Percentiles rank a stretch among this genome's conserved stretches.
These are phyloP conservation scores for Hypoxylon sp. DNA, from an alignment of 2,329 filamentous ascomycete genomes.

Conservation along the genomic window DNA sequence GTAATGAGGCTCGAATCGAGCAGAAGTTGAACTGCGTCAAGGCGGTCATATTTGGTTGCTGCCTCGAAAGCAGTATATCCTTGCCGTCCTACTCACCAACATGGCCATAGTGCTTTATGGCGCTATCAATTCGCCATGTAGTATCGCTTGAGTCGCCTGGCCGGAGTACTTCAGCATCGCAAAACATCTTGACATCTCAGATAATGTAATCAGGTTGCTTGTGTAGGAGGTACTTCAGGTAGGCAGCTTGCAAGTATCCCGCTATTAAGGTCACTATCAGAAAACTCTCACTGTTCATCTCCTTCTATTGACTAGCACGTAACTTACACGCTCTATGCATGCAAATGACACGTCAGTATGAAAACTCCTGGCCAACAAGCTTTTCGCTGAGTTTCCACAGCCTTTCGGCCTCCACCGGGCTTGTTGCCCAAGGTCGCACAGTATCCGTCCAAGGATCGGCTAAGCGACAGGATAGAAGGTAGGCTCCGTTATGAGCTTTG, in stretches of 20 bases:
- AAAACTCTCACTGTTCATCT: neutral
- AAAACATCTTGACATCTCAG: no score
- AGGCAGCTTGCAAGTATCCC: no score
- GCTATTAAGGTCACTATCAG: neutral
- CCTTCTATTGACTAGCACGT: neutral
- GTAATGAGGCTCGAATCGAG: neutral
- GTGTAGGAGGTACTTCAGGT: no score
- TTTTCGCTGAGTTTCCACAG: slow-evolving; percentile 54
- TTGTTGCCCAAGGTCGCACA: slow-evolving; percentile 48
- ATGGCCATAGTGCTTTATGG: no score
- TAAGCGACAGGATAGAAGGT: slow-evolving; percentile 49
- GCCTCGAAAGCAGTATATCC: slow-evolving; percentile 1
- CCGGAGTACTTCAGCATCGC: no score
- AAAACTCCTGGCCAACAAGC: slow-evolving; percentile 51
- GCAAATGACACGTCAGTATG: neutral
- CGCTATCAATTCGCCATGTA: no score
- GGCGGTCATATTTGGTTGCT: slow-evolving; percentile 3
- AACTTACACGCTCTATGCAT: neutral
- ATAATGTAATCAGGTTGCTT: no score
- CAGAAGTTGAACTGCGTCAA: slow-evolving; percentile 17
- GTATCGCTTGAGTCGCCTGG: no score
- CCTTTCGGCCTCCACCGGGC: slow-evolving; percentile 49
- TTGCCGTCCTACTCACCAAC: no score
- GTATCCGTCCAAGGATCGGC: slow-evolving; percentile 44
- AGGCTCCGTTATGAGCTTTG: slow-evolving; percentile 48